A percentile compares a stretch with the other conserved stretches of the same genome.
These are phyloP conservation scores for Pestalotiopsis sp. DNA, from an alignment of 2,329 filamentous ascomycete genomes.

Conservation along the genomic window DNA sequence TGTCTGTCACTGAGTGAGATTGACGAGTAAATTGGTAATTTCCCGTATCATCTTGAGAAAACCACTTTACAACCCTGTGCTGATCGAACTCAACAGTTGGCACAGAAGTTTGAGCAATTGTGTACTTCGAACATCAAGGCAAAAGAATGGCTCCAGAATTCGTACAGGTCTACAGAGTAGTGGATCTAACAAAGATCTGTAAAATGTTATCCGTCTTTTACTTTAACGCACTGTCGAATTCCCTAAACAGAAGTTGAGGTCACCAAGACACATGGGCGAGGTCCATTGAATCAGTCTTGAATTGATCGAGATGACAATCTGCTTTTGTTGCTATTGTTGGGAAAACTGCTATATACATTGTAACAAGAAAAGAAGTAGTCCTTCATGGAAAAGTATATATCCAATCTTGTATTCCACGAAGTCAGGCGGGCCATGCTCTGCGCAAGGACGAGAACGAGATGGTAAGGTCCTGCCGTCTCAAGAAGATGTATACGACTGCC, in stretches of 20 bases:
- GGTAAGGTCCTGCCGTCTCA: background rate
- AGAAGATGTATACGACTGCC: background rate
- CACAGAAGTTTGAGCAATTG: too few relatives aligned
- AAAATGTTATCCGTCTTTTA: too few relatives aligned
- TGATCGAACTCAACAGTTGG: too few relatives aligned
- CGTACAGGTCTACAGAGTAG: too few relatives aligned
- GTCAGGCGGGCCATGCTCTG: background rate
- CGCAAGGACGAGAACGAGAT: background rate
- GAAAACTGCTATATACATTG: background rate
- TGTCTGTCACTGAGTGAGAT: background rate
- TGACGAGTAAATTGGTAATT: background rate
- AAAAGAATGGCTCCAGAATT: too few relatives aligned
- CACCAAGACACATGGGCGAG: too few relatives aligned
- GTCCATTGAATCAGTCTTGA: background rate
- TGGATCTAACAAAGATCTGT: too few relatives aligned
- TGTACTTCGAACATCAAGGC: too few relatives aligned
- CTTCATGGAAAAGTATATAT: background rate
- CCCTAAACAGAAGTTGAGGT: too few relatives aligned
- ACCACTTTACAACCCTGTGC: too few relatives aligned
- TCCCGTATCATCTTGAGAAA: background rate
- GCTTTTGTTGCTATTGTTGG: background rate
- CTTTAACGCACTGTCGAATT: too few relatives aligned
- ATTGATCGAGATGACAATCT: background rate
- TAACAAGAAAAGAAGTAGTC: background rate
- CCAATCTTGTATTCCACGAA: background rate